Evolutionary conservation across 805 yeast genomes (phyloP), one percentile per base, ranked within the genome.

Genomic region (Wickerhamomyces kurtzmanii): DNA sequence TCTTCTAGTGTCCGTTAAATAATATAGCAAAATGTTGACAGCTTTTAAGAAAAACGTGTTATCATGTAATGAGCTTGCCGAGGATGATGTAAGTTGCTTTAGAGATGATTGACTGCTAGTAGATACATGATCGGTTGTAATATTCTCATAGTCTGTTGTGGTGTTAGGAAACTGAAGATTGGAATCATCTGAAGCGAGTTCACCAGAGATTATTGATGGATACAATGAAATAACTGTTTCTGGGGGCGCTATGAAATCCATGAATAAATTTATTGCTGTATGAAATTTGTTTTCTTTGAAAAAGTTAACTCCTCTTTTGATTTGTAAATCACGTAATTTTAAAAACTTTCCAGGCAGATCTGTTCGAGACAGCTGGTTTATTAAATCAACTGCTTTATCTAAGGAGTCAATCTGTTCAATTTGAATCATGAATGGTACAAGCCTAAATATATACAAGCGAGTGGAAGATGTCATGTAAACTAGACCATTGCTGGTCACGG

Each of bases 191-290:
- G n/a, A n/a, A n/a, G n/a, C n/a, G n/a, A n/a, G n/a, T n/a, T n/a
- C 15, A 4, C 49, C 42, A n/a, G 55, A 34, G 6, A 59, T 41
- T 4, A 36, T 31, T 2, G 33, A 21, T 0, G 83, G 80, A 29
- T 66, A 62, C 16, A 68, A 47, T 4, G 47, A 36, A 2, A 76
- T 52, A 0, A 77, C 69, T 4, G 54, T 42, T 20, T 65, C 59
- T 0, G 85, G 85, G 1, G 78, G 68, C 0, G 84, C 81, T 43
- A 75, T 53, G 29, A 59, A 72, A 15, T 66, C 66, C 5, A 63
- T 62, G 29, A 76, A 74, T 12, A 62, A 42, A 5, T 39, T 36
- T 15, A 71, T 51, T 2, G 76, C 61, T 8, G 47, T 33, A 5
- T 47, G 48, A 24, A 52, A 57, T 4, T 54, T 37, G 5, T 44